Evolutionary conservation across 306 rosid genomes (phyloP).

Genomic region (Trifolium subterraneum): DNA sequence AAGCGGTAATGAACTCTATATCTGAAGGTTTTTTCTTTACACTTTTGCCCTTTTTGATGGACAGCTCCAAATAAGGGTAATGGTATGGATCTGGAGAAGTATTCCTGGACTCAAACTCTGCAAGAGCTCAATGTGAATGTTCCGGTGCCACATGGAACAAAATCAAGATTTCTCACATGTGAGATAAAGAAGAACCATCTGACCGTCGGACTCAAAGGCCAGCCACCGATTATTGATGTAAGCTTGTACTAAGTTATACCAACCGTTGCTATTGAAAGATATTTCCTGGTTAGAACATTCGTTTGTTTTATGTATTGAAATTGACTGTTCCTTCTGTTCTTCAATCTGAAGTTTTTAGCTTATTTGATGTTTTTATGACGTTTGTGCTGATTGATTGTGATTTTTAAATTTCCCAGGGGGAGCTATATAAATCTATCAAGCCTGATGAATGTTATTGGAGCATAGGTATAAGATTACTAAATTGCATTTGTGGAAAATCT

Average conservation of each 20-base stretch:
- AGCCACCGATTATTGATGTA: constrained; percentile 90
- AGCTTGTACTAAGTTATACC: constrained; percentile 29
- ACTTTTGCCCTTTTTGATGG: constrained; percentile 8
- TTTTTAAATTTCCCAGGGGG: constrained; percentile 58
- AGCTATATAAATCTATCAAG: constrained; percentile 63
- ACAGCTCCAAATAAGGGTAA: constrained; percentile 85
- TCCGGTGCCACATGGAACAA: constrained; percentile 86
- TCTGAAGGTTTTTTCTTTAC: not conserved
- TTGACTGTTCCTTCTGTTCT: not conserved
- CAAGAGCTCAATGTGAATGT: constrained; percentile 75
- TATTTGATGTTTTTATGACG: not conserved
- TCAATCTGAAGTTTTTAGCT: not conserved
- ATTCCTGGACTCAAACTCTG: constrained; percentile 91
- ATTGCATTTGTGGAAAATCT: not conserved
- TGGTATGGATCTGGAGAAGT: constrained; percentile 84
- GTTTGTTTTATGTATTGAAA: not conserved
- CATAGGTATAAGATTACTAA: constrained; percentile 62
- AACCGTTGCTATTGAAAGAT: not conserved
- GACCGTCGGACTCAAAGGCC: constrained; percentile 90
- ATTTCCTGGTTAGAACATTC: not conserved
- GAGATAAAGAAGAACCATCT: constrained; percentile 87
- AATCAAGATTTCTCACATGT: constrained; percentile 69
- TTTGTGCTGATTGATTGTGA: constrained; percentile 12
- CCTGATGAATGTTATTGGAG: constrained; percentile 95
- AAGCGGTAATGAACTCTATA: not conserved